Percentiles rank a stretch among this genome's conserved stretches.
Conservation (phyloP, 2,329 filamentous ascomycete species). For the Botrytis porri region DNA sequence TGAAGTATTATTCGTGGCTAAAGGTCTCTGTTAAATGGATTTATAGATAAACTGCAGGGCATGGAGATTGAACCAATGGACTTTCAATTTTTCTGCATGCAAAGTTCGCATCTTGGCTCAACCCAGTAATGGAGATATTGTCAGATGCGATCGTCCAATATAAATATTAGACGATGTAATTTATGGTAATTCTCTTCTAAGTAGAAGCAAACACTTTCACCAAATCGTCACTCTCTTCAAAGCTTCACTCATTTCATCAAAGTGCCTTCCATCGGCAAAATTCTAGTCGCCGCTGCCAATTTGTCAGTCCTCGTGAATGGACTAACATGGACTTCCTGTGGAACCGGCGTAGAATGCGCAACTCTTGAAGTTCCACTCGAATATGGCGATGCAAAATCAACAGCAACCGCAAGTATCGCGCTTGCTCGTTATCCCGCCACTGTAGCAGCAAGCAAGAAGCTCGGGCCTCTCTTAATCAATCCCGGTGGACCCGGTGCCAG, state of each 20-base stretch:
- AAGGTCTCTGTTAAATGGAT: too few species aligned
- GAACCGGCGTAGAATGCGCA: constrained; percentile 17
- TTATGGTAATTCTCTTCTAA: neutral
- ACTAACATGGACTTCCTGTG: constrained; percentile 21
- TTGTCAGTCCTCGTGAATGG: constrained; percentile 6
- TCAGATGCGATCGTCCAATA: neutral
- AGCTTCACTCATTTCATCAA: neutral
- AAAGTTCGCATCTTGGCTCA: neutral
- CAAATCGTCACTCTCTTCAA: neutral
- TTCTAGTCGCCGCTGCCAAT: neutral
- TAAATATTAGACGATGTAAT: neutral
- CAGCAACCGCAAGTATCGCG: neutral
- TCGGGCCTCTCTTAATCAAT: neutral
- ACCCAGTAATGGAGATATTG: neutral
- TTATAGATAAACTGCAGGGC: neutral
- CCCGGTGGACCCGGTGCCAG: constrained; percentile 27
- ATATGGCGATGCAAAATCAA: constrained; percentile 1
- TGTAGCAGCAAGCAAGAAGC: neutral
- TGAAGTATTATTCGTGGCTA: too few species aligned
- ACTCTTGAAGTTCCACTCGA: constrained; percentile 22
- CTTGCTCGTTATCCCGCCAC: constrained; percentile 5
- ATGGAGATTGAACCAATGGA: neutral
- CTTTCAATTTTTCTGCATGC: neutral
- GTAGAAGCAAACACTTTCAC: neutral
- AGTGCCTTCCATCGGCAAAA: neutral